Evolutionary conservation across 805 yeast species (phyloP), one percentile per base, ranked within the genome.

Genomic region (Tetrapisispora taiwanensis): DNA sequence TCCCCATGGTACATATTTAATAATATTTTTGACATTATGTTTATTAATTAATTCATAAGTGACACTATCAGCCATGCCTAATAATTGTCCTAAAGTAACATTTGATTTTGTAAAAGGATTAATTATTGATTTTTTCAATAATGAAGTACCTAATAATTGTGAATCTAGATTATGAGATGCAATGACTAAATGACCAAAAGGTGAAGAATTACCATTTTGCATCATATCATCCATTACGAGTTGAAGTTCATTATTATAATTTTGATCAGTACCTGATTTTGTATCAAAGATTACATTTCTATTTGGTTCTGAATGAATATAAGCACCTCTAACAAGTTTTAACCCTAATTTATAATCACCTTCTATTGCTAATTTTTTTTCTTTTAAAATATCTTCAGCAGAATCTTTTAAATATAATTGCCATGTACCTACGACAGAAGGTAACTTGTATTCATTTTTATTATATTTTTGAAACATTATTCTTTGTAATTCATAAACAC

Each of bases 1-100:
- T 9, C 97, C 97, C 97, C 97, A 89, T 15, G 97, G 95, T 49
- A 89, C 96, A 61, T 90, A 89, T 68, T 90, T 90, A 67, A 90
- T 81, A 43, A 89, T 81, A 57, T 86, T 86, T 48, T 73, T 77
- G 37, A 76, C 84, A 37, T 76, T 71, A 52, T 83, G 76, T 39
- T 78, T 71, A 34, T 72, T 66, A 45, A 85, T 76, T 56, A 89
- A 72, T 52, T 84, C 86, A 60, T 74, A 73, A 22, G 96, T 86
- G 48, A 85, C 76, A 56, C 83, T 81, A 64, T 89, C 97, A 42
- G 95, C 94, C 97, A 89, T 90, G 31, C 97, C 97, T 59, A 90
- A 70, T 51, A 89, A 75, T 69, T 90, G 97, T 36, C 90, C 97
- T 53, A 88, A 71, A 7, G 84, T 87, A 22, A 89, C 83, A 52